Evolutionary conservation across 805 yeast species (phyloP).

Genomic region (Candida xiaguanensis): DNA sequence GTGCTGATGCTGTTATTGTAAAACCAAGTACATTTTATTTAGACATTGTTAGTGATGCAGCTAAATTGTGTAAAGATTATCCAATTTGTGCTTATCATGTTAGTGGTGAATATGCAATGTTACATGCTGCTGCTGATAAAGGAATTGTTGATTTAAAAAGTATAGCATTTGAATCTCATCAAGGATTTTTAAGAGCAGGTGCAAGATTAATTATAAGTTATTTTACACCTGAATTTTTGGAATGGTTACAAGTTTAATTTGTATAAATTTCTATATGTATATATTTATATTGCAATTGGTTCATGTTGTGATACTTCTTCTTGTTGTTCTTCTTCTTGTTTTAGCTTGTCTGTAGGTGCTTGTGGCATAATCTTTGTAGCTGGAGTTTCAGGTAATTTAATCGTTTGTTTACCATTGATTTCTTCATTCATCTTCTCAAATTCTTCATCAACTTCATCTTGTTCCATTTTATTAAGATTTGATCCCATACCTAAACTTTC

Average conservation of each 20-base stretch:
- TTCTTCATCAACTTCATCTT: constrained; percentile 66
- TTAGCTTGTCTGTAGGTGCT: constrained; percentile 19
- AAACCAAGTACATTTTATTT: constrained; percentile 95
- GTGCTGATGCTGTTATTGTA: constrained; percentile 92
- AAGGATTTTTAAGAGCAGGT: constrained; percentile 93
- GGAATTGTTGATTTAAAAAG: constrained; percentile 82
- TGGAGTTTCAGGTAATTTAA: constrained; percentile 17
- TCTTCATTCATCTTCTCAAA: constrained; percentile 49
- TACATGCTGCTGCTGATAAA: constrained; percentile 97
- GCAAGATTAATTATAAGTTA: constrained; percentile 88
- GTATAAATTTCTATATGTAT: neutral
- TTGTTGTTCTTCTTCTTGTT: constrained; percentile 14
- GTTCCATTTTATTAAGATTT: constrained; percentile 42
- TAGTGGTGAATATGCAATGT: constrained; percentile 95
- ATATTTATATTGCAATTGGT: constrained; percentile 12
- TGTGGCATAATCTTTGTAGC: constrained; percentile 21
- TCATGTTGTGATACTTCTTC: constrained; percentile 16
- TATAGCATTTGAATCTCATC: constrained; percentile 82
- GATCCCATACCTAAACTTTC: constrained; percentile 45
- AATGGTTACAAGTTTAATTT: constrained; percentile 57
- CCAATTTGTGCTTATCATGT: constrained; percentile 97
- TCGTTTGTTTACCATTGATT: constrained; percentile 17
- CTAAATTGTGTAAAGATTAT: constrained; percentile 72
- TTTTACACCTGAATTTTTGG: constrained; percentile 93
- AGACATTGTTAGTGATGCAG: constrained; percentile 86